These are phyloP conservation scores for Capsicum rhomboideum DNA, from an alignment of 257 asterid genomes.

Conservation along the genomic window DNA sequence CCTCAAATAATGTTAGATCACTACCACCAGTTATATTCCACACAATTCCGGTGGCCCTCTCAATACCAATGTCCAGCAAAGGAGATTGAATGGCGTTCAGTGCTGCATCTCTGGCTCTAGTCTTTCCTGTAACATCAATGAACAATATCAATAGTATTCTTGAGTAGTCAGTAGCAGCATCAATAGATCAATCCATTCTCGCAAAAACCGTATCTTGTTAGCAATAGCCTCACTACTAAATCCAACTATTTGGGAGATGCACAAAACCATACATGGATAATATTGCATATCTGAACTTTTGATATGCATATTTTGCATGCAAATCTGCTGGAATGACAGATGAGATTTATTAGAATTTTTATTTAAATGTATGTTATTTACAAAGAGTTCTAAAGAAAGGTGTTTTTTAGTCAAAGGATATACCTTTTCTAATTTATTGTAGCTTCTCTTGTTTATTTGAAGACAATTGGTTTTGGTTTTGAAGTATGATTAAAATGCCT, in stretches of 20 bases:
- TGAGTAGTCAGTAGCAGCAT: not conserved
- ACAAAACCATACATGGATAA: not conserved
- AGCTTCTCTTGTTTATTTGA: too few relatives aligned
- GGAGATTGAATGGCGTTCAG: conserved; percentile 89
- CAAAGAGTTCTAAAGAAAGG: too few relatives aligned
- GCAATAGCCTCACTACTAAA: not conserved
- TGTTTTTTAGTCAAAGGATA: too few relatives aligned
- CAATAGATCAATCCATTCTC: not conserved
- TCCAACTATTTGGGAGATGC: not conserved
- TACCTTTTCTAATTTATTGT: too few relatives aligned
- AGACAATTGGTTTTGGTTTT: too few relatives aligned
- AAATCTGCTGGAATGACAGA: not conserved
- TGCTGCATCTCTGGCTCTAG: conserved; percentile 94
- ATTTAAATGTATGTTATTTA: too few relatives aligned
- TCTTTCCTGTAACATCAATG: conserved; percentile 53
- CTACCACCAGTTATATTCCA: conserved; percentile 96
- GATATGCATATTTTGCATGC: not conserved
- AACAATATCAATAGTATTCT: conserved; percentile 7
- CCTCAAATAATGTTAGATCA: conserved; percentile 91
- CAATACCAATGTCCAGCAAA: conserved; percentile 79
- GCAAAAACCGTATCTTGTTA: not conserved
- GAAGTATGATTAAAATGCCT: too few relatives aligned
- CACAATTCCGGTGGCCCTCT: conserved; percentile 95
- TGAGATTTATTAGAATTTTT: not conserved
- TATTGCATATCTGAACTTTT: not conserved